phyloP scores from a whole-genome alignment of 768 basidiomycete genomes.

The Phanerodontia chrysosporium region DNA sequence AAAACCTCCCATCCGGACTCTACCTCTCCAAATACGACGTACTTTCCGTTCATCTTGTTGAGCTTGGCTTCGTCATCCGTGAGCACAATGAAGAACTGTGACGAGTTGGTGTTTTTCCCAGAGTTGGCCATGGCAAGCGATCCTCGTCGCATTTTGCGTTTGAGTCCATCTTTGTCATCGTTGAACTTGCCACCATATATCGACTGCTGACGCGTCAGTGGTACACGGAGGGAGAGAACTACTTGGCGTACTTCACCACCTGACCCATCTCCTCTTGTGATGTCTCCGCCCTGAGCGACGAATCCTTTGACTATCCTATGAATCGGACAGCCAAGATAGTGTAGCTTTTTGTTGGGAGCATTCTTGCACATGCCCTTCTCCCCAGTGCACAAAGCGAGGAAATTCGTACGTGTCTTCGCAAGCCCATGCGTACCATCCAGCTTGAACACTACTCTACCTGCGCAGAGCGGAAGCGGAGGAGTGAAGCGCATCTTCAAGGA shows the following conservation, averaged over 20 bases:
- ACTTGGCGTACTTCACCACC: constrained; percentile 48
- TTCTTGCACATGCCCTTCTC: constrained; percentile 43
- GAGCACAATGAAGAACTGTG: constrained; percentile 49
- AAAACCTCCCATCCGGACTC: constrained; percentile 30
- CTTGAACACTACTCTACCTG: constrained; percentile 38
- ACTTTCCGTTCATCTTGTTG: constrained; percentile 46
- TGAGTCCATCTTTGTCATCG: constrained; percentile 48
- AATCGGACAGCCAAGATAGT: constrained; percentile 40
- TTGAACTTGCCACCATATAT: constrained; percentile 47
- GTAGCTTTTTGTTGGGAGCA: constrained; percentile 40
- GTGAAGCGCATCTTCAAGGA: constrained; percentile 30
- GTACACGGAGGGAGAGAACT: constrained; percentile 1
- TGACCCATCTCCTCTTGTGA: constrained; percentile 48
- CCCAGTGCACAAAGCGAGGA: constrained; percentile 42
- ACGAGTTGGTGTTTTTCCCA: constrained; percentile 45
- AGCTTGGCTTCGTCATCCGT: constrained; percentile 36
- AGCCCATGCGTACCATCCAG: constrained; percentile 36
- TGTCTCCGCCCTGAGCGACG: constrained; percentile 50
- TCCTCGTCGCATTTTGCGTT: constrained; percentile 35
- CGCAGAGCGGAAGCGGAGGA: constrained; percentile 34
- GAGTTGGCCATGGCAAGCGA: constrained; percentile 52
- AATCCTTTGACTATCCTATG: constrained; percentile 46
- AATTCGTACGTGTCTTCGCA: constrained; percentile 45
- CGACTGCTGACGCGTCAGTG: constrained; percentile 24
- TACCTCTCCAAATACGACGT: constrained; percentile 41